These are phyloP conservation scores for Mortierella claussenii DNA, from an alignment of 192 early-diverging fungal species.

Conservation along the genomic window DNA sequence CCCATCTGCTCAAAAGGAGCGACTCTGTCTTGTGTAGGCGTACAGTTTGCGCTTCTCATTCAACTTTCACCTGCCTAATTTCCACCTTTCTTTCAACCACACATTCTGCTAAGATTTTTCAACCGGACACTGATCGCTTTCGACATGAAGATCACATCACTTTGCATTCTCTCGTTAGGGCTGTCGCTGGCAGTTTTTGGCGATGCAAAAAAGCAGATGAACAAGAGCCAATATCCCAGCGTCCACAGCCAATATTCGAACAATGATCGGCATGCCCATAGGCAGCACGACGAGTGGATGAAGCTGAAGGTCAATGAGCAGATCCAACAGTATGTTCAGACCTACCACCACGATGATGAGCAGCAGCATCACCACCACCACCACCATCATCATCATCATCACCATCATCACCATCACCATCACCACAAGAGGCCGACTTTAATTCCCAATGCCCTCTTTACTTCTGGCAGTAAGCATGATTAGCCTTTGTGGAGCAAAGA, in stretches of 20 bases:
- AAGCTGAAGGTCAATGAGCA: background rate
- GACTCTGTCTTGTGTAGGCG: no score
- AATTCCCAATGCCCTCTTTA: background rate
- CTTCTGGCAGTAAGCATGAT: background rate
- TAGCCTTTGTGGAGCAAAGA: no score
- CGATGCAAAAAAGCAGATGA: constrained; percentile 8
- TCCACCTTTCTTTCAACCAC: background rate
- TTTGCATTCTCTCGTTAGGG: constrained; percentile 29
- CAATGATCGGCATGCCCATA: background rate
- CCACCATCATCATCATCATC: background rate
- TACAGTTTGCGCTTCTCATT: background rate
- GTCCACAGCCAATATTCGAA: background rate
- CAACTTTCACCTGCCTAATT: background rate
- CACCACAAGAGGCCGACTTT: background rate
- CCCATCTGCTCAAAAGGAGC: no score
- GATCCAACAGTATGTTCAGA: background rate
- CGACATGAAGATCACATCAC: constrained; percentile 20
- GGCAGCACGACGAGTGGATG: background rate
- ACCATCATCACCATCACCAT: background rate
- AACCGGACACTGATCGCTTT: background rate
- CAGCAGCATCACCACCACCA: background rate
- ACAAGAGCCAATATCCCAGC: background rate
- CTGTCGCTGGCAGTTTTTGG: constrained; percentile 22
- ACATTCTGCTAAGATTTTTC: background rate
- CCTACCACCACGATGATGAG: background rate